Evolutionary conservation across 2,329 filamentous ascomycete species (phyloP).

Genomic region (Amylocarpus encephaloides): DNA sequence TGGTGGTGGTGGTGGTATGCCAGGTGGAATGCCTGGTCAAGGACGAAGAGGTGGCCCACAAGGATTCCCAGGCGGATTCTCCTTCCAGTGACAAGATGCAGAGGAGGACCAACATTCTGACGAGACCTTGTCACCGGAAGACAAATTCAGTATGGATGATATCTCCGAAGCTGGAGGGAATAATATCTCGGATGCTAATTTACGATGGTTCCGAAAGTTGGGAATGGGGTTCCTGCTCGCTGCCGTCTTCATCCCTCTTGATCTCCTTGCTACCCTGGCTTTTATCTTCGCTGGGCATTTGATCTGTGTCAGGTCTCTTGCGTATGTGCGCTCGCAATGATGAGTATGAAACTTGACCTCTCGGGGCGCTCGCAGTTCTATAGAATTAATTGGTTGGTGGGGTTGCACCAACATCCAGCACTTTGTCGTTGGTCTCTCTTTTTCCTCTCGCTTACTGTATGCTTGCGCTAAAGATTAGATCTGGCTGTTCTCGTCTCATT

Average conservation of each 20-base stretch:
- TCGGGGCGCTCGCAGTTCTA: too few species aligned
- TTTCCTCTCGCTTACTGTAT: too few species aligned
- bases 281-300: slow-evolving; percentile 23
- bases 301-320: slow-evolving; percentile 17
- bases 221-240: slow-evolving; percentile 28
- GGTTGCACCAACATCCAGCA: too few species aligned
- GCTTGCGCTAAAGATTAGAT: too few species aligned
- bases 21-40: slow-evolving; percentile 40
- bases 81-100: slow-evolving; percentile 45
- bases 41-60: slow-evolving; percentile 28
- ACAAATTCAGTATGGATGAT: neutral
- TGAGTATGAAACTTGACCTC: too few species aligned
- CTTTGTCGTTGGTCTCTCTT: too few species aligned
- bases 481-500: too few species aligned
- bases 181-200: slow-evolving; percentile 15
- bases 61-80: slow-evolving; percentile 48
- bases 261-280: slow-evolving; percentile 25
- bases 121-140: slow-evolving; percentile 2
- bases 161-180: slow-evolving; percentile 5
- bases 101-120: slow-evolving; percentile 16
- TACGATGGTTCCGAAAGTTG: slow-evolving; percentile 23
- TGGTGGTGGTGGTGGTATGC: too few species aligned
- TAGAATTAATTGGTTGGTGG: too few species aligned
- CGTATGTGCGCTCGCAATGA: too few species aligned
- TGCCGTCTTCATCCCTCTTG: slow-evolving; percentile 28